A percentile compares a stretch with the other conserved stretches of the same genome.
These are phyloP conservation scores for Rhexocercosporidium sp. DNA, from an alignment of 2,329 filamentous ascomycete genomes.

Conservation along the genomic window DNA sequence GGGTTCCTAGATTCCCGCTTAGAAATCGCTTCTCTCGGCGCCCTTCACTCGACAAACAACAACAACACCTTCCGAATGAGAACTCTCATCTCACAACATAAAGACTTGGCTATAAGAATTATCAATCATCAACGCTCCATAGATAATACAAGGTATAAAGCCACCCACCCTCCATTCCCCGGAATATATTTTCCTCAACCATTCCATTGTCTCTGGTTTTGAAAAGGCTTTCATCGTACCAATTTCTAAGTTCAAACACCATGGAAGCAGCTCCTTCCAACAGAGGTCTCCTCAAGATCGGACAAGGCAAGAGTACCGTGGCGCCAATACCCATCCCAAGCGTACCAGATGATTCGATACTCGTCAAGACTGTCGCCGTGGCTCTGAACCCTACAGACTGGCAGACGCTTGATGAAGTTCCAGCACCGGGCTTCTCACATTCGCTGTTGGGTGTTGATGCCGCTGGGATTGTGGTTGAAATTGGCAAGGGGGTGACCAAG, in stretches of 20 bases:
- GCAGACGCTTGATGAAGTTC: slow-evolving; percentile 33
- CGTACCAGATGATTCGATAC: slow-evolving; percentile 31
- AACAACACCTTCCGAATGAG: neutral
- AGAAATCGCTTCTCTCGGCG: slow-evolving; percentile 1
- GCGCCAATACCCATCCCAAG: slow-evolving; percentile 13
- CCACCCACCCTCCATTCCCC: neutral
- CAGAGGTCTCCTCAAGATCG: slow-evolving; percentile 18
- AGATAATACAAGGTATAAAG: neutral
- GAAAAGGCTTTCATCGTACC: too few relatives aligned
- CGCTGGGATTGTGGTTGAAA: slow-evolving; percentile 31
- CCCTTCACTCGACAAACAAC: neutral
- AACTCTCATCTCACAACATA: neutral
- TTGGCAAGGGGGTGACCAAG: slow-evolving; percentile 30
- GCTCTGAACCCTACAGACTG: slow-evolving; percentile 40
- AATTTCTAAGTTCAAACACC: too few relatives aligned
- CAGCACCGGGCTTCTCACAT: slow-evolving; percentile 16
- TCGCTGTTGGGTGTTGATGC: slow-evolving; percentile 29
- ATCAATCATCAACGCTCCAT: neutral
- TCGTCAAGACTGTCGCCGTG: slow-evolving; percentile 35
- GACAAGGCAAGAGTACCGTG: slow-evolving; percentile 9
- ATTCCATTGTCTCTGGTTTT: too few relatives aligned
- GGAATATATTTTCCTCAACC: neutral
- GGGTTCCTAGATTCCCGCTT: neutral
- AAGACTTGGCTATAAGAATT: neutral
- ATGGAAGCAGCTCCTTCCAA: slow-evolving; percentile 13